Evolutionary conservation across 2,329 filamentous ascomycete genomes (phyloP).

Genomic region (Colletotrichum aenigma): DNA sequence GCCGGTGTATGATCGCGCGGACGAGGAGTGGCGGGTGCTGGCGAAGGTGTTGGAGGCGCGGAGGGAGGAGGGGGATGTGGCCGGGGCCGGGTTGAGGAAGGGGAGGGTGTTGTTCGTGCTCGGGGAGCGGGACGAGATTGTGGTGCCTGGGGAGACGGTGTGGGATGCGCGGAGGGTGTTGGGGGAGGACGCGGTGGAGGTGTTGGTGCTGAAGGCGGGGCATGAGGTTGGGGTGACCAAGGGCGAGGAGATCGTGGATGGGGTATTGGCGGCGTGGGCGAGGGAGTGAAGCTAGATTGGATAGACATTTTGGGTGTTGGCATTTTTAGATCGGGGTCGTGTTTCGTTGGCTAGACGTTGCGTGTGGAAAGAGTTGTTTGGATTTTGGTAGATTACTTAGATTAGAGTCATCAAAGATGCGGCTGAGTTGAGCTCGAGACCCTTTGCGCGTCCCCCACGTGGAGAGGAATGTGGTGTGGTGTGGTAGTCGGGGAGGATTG

Average conservation of each 20-base stretch:
- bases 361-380: background rate
- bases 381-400: background rate
- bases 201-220: constrained; percentile 63
- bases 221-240: constrained; percentile 73
- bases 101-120: constrained; percentile 68
- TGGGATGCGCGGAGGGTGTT: constrained; percentile 64
- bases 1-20: constrained; percentile 69
- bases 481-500: background rate
- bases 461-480: background rate
- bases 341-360: background rate
- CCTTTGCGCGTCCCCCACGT: background rate
- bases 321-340: background rate
- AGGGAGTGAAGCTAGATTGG: background rate
- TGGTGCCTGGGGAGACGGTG: constrained; percentile 67
- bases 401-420: background rate
- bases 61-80: constrained; percentile 33
- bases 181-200: constrained; percentile 60
- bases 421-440: background rate
- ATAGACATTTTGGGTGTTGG: background rate
- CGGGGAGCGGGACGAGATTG: constrained; percentile 69
- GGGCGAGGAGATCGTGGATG: constrained; percentile 59
- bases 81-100: constrained; percentile 34
- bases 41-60: constrained; percentile 50
- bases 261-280: constrained; percentile 38
- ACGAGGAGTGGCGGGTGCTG: constrained; percentile 64